Evolutionary conservation across 2,329 filamentous ascomycete genomes (phyloP).

Genomic region (Aspergillus brunneoviolaceus): DNA sequence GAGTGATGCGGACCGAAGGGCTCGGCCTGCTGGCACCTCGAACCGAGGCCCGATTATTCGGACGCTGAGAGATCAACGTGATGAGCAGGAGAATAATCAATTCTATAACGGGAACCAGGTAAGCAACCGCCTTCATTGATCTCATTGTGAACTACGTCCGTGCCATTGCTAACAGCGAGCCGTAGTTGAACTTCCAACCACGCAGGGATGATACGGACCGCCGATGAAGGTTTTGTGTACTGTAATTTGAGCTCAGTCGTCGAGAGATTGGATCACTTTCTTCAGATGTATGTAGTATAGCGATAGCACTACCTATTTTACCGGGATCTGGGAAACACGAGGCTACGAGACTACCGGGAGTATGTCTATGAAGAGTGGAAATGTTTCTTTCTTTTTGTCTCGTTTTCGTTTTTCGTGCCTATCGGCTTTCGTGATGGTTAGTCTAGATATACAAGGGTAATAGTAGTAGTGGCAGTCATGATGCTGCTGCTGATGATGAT

Average conservation of each 20-base stretch:
- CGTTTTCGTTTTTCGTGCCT: background rate
- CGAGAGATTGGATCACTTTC: background rate
- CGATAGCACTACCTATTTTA: background rate
- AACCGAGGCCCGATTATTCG: slow-evolving; percentile 43
- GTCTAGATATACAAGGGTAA: slow-evolving; percentile 3
- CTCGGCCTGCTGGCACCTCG: slow-evolving; percentile 12
- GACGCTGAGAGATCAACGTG: slow-evolving; percentile 56
- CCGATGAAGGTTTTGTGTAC: slow-evolving; percentile 1
- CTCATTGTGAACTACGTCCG: background rate
- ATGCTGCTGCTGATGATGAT: background rate
- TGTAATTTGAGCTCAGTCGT: background rate
- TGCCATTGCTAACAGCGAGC: background rate
- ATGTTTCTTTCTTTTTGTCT: background rate
- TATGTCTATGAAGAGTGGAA: background rate
- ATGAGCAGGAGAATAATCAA: slow-evolving; percentile 61
- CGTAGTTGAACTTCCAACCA: slow-evolving; percentile 26
- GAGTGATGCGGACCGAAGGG: slow-evolving; percentile 12
- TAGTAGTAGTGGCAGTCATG: slow-evolving; percentile 2
- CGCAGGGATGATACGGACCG: slow-evolving; percentile 14
- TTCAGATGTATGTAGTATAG: slow-evolving; percentile 10
- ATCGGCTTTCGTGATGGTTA: background rate
- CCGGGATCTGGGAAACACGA: background rate
- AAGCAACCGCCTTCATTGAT: slow-evolving; percentile 33
- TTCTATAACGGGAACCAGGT: slow-evolving; percentile 93
- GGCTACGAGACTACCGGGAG: background rate